A percentile compares a stretch with the other conserved stretches of the same genome.
Conservation (phyloP, 768 basidiomycete species). For the Arthromyces matolae region DNA sequence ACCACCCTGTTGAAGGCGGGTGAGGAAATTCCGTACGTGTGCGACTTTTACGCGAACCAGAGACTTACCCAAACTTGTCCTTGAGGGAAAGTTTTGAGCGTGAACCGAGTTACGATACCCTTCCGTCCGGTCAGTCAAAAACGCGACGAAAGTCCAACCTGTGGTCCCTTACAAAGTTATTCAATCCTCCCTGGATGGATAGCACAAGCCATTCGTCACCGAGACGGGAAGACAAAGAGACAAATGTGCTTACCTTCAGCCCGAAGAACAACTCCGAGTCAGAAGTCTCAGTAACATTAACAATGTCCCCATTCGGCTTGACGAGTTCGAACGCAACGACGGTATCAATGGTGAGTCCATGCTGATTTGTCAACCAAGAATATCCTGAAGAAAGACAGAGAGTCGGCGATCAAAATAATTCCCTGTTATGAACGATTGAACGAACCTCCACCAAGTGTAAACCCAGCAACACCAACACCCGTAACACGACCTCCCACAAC, state of each 20-base stretch:
- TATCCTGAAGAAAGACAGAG: slow-evolving; percentile 48
- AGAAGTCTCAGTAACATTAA: slow-evolving; percentile 29
- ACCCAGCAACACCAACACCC: slow-evolving; percentile 58
- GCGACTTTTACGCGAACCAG: no score
- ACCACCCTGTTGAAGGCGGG: no score
- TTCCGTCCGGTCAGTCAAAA: no score
- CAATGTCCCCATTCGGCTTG: slow-evolving; percentile 46
- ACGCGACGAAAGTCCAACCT: no score
- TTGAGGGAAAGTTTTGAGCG: slow-evolving; percentile 51
- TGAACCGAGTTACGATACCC: slow-evolving; percentile 62
- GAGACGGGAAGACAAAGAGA: no score
- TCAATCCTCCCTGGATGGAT: slow-evolving; percentile 48
- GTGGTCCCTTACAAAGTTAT: slow-evolving; percentile 57
- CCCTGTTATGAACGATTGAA: slow-evolving; percentile 32
- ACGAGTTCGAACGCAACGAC: slow-evolving; percentile 56
- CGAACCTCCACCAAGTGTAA: slow-evolving; percentile 56
- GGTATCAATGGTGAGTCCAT: slow-evolving; percentile 56
- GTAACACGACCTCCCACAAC: slow-evolving; percentile 58
- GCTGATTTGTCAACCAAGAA: slow-evolving; percentile 61
- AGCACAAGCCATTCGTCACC: no score
- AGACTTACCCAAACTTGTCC: slow-evolving; percentile 58
- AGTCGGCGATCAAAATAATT: slow-evolving; percentile 22
- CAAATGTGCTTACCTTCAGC: slow-evolving; percentile 27
- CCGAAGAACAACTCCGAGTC: slow-evolving; percentile 40
- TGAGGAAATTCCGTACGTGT: no score